Evolutionary conservation across 768 basidiomycete genomes (phyloP), one percentile per base, ranked within the genome.

Genomic region (Fibroporia radiculosa): DNA sequence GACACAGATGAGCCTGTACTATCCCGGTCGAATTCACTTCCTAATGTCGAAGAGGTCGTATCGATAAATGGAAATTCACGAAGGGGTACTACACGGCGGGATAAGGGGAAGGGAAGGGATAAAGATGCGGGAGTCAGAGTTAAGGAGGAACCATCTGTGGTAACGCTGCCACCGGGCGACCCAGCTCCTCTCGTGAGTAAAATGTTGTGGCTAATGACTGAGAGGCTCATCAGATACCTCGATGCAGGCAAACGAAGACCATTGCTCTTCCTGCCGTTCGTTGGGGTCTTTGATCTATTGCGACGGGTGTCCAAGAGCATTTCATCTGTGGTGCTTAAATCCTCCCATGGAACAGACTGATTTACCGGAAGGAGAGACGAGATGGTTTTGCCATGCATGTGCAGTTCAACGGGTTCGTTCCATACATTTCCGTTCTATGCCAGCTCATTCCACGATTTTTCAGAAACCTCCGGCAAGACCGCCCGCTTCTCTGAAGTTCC

Each of bases 311-410:
- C 90, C 95, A 27, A 71, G 85, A 51, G 91, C 93, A 6, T 99
- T 96, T 64, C 96, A 99, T 66, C 80, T 98, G 48, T 83, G 86
- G 77, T 99, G 96, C 64, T 74, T 99, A 52, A 87, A 99, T 63
- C 96, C 96, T 42, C 96, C 96, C 18, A 77, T 97, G 71, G 88
- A 93, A 50, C 70, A 80, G 39, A 74, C 84, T 49, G 91, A 96
- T 63, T 78, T 96, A 35, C 85, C 87, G 11, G 86, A 89, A 65
- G 77, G 82, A 54, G 68, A 72, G 38, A 58, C 64, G 52, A 73
- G 77, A 60, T 92, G 84, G 83, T 88, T 80, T 65, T 90, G 89
- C 64, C 83, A 81, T 31, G 70, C 74, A 44, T 89, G 86, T 66
- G 63, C 66, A 43, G 70, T 80, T 54, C 72, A 73, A 50, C 80